Conservation (phyloP, 495 filamentous ascomycete species). For the Hypoxylon fragiforme region DNA sequence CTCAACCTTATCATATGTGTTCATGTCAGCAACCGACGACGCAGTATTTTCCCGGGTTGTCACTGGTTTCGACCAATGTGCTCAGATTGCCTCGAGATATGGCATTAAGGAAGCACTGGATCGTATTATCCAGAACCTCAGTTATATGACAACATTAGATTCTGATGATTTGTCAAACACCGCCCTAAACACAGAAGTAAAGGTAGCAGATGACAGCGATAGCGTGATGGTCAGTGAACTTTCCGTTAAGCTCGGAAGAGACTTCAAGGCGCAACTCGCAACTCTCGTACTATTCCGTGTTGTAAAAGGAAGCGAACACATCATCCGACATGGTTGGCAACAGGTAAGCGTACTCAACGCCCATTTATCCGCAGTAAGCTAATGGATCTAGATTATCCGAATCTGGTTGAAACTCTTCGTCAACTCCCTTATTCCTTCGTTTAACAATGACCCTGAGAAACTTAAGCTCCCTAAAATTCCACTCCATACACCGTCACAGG, state of each 20-base stretch:
- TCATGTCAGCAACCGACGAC: slow-evolving; percentile 98
- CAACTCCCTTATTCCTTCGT: slow-evolving; percentile 88
- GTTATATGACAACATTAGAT: slow-evolving; percentile 85
- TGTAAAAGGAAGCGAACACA: slow-evolving; percentile 76
- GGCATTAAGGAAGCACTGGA: slow-evolving; percentile 83
- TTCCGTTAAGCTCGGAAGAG: slow-evolving; percentile 93
- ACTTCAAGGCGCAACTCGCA: slow-evolving; percentile 90
- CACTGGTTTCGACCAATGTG: slow-evolving; percentile 93
- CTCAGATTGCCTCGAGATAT: slow-evolving; percentile 87
- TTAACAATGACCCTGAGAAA: slow-evolving; percentile 67
- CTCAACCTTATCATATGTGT: slow-evolving; percentile 94
- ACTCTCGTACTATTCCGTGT: slow-evolving; percentile 93
- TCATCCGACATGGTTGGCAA: slow-evolving; percentile 79
- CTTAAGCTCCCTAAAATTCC: slow-evolving; percentile 84
- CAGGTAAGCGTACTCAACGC: slow-evolving; percentile 59
- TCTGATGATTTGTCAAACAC: slow-evolving; percentile 77
- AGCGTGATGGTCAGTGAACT: slow-evolving; percentile 99
- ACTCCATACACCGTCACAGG: slow-evolving; percentile 84
- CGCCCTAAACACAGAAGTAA: slow-evolving; percentile 91
- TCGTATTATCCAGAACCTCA: slow-evolving; percentile 84
- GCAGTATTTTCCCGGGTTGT: slow-evolving; percentile 93
- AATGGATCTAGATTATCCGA: slow-evolving; percentile 66
- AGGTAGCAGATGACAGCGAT: slow-evolving; percentile 84
- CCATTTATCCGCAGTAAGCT: slow-evolving; percentile 26
- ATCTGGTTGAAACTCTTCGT: slow-evolving; percentile 96